phyloP scores from a whole-genome alignment of 139 green algal genomes.

The Chlamydomonas eustigma region DNA sequence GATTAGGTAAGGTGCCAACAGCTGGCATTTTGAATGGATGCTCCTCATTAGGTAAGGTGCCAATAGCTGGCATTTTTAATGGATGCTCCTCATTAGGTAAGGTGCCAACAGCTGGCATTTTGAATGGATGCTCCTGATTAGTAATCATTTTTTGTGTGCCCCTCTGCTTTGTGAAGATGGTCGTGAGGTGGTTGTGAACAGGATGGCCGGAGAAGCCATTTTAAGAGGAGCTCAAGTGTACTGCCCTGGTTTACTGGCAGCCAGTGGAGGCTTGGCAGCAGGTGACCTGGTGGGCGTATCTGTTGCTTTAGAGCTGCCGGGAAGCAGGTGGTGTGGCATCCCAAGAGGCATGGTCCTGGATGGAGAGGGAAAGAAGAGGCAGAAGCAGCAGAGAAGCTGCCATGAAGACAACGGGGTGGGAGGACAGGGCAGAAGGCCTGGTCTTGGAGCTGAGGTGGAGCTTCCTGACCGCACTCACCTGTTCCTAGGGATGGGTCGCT shows the following conservation, averaged over 20 bases:
- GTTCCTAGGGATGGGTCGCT: constrained; percentile 16
- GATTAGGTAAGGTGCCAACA: too few species aligned
- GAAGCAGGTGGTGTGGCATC: constrained; percentile 25
- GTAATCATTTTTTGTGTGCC: neutral
- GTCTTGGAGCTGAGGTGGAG: neutral
- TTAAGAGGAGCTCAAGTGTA: neutral
- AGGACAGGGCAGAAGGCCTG: too few species aligned
- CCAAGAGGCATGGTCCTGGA: constrained; percentile 54
- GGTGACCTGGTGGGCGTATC: constrained; percentile 65
- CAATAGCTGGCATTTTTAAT: too few species aligned
- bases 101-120: too few species aligned
- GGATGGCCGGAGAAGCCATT: neutral
- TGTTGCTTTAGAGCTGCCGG: constrained; percentile 56
- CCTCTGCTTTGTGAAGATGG: neutral
- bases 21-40: too few species aligned
- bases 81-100: too few species aligned
- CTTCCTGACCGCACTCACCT: neutral
- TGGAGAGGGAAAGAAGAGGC: constrained; percentile 4
- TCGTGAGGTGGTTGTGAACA: neutral
- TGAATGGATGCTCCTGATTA: too few species aligned
- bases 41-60: too few species aligned
- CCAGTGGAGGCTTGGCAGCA: constrained; percentile 38
- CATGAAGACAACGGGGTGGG: too few species aligned
- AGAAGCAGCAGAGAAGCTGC: too few species aligned
- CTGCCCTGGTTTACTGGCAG: constrained; percentile 56